Base-by-base conservation (phyloP, 805 yeast species). In the Candida silvatica region DNA sequence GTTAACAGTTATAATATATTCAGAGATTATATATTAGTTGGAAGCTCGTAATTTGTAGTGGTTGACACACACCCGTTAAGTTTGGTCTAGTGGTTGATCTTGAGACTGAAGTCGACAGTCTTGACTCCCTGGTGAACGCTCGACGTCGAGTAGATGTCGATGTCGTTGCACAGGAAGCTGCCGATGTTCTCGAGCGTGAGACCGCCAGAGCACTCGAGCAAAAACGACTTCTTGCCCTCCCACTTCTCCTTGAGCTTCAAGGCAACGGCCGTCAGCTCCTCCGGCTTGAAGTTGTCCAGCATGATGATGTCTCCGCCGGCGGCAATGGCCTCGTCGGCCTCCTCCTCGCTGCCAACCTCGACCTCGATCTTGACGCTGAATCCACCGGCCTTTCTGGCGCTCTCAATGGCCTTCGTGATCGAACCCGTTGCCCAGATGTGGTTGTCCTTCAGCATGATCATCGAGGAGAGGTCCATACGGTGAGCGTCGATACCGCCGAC, bases 231-330 rank as follows among this genome's bases (percentile, higher is more conserved):
- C 27, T 53, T 49, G 12, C 66, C 65, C 3, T n/a, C 15, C 76
- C 83, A 84, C 45, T 64, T 65, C 3, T 47, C 38, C 54, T 80
- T 86, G 41, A 88, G 61, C 42, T 59, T 68, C 20, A 52, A 53
- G 1, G 96, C 94, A 15, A 80, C 90, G 0, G 52, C 45, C 41
- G 71, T 75, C 39, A 88, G 64, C 14, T 68, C 80, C 1, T 67
- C 71, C 2, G 86, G 84, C 4, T 67, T 53, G 56, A 90, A 90
- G 56, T 88, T 88, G 52, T 88, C 97, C 51, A 88, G 69, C 97
- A 88, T 88, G 41, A 90, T 80, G 16, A 90, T 83, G 56, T 88
- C 97, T 1, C 97, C 97, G 9, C 97, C 97, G 2, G 97, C 94
- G 12, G 65, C 74, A 48, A 90, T 90, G 18, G 97, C 97, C 54